A percentile compares a stretch with the other conserved stretches of the same genome.
Conservation (phyloP, 1,284 basidiomycete genomes). For the Naganishia albida region DNA sequence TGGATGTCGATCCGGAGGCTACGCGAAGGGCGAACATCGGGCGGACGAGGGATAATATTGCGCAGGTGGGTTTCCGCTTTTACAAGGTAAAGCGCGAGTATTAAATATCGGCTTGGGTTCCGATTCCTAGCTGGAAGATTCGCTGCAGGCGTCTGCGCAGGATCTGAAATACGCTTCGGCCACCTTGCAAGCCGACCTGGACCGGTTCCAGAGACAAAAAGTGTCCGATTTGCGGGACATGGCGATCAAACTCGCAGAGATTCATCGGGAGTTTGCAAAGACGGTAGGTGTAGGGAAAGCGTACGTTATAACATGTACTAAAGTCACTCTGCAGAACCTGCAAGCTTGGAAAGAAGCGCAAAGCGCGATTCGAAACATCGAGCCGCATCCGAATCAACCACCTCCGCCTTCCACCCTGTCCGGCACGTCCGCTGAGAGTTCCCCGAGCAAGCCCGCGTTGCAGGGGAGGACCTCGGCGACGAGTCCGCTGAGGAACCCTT, state of each 20-base stretch:
- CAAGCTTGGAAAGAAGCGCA: slow-evolving; percentile 96
- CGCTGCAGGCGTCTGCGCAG: slow-evolving; percentile 80
- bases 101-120: neutral
- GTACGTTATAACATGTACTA: neutral
- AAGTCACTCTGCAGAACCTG: slow-evolving; percentile 67
- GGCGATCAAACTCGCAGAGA: slow-evolving; percentile 82
- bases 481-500: neutral
- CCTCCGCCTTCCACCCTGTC: slow-evolving; percentile 43
- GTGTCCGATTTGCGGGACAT: slow-evolving; percentile 92
- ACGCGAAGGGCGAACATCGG: slow-evolving; percentile 88
- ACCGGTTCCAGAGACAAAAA: slow-evolving; percentile 97
- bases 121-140: slow-evolving; percentile 77
- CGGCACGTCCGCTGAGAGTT: neutral
- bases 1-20: slow-evolving; percentile 97
- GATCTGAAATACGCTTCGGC: slow-evolving; percentile 94
- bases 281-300: slow-evolving; percentile 62
- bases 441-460: neutral
- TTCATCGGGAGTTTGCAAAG: slow-evolving; percentile 93
- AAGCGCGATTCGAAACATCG: slow-evolving; percentile 82
- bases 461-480: neutral
- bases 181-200: slow-evolving; percentile 95
- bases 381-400: slow-evolving; percentile 76
- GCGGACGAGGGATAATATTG: slow-evolving; percentile 90
- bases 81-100: neutral
- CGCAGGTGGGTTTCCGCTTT: slow-evolving; percentile 64